Percentiles rank a stretch among this genome's conserved stretches.
Evolutionary conservation across 2,329 filamentous ascomycete genomes (phyloP).

Genomic region (Trematosphaeria pertusa): DNA sequence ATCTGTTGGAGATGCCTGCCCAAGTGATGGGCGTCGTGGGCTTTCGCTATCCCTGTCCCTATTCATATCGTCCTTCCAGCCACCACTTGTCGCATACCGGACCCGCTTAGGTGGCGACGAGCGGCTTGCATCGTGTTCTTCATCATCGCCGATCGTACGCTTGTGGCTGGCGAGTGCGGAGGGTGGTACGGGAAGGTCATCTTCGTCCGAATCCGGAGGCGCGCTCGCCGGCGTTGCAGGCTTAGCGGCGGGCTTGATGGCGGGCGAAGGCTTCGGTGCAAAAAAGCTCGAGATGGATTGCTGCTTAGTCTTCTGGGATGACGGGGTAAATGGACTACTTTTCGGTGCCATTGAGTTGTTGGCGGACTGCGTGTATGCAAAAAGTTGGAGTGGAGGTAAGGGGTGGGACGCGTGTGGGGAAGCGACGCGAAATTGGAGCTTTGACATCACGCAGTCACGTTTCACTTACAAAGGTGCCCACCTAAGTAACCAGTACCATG

Average conservation of each 20-base stretch:
- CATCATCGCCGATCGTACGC: constrained; percentile 47
- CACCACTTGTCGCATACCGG: constrained; percentile 17
- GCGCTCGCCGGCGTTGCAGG: too few relatives aligned
- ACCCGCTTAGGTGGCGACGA: constrained; percentile 49
- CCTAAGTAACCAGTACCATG: too few relatives aligned
- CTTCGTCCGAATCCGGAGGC: constrained; percentile 23
- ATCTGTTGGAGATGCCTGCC: constrained; percentile 26
- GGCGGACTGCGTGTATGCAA: neutral
- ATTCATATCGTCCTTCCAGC: too few relatives aligned
- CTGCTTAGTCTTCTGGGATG: constrained; percentile 68
- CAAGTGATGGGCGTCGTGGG: constrained; percentile 26
- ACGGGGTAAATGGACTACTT: constrained; percentile 37
- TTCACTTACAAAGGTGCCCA: neutral
- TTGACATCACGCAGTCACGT: constrained; percentile 35
- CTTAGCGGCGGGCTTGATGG: constrained; percentile 36
- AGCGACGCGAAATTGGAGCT: constrained; percentile 11
- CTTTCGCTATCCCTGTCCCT: constrained; percentile 24
- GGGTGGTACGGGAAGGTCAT: constrained; percentile 17
- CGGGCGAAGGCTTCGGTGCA: constrained; percentile 53
- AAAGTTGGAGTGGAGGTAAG: constrained; percentile 4
- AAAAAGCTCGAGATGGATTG: constrained; percentile 89
- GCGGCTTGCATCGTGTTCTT: constrained; percentile 39
- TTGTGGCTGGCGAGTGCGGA: constrained; percentile 25
- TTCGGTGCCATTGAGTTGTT: constrained; percentile 49
- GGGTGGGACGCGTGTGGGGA: constrained; percentile 21